Conservation (phyloP, 2,329 filamentous ascomycete species). For the Calonectria crousiana region DNA sequence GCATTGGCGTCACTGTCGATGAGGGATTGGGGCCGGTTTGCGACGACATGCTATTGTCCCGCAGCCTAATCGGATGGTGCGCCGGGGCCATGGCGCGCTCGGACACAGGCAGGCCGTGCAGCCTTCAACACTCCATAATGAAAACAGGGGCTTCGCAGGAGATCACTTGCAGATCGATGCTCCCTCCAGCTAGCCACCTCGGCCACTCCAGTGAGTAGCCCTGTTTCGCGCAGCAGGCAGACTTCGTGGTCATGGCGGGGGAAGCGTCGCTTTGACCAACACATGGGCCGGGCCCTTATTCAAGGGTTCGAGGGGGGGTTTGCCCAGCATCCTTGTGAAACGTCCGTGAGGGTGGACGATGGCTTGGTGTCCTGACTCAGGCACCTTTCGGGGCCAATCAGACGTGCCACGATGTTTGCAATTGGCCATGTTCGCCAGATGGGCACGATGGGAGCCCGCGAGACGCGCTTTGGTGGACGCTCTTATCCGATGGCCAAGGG, state of each 20-base stretch:
- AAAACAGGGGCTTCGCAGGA: not conserved
- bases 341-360: not conserved
- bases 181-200: not conserved
- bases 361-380: not conserved
- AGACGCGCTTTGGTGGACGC: not conserved
- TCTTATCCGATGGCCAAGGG: not conserved
- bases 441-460: not conserved
- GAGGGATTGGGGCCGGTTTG: not conserved
- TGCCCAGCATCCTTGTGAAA: not conserved
- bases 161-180: conserved; percentile 5
- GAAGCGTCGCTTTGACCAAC: not conserved
- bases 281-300: not conserved
- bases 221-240: not conserved
- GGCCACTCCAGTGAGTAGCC: not conserved
- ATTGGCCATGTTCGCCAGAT: not conserved
- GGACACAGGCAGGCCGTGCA: not conserved
- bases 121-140: not conserved
- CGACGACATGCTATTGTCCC: not conserved
- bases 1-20: not conserved
- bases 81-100: not conserved
- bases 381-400: not conserved
- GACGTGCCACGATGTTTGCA: not conserved
- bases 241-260: not conserved
- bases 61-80: not conserved
- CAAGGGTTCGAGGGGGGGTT: not conserved